Percentiles rank a stretch among this genome's conserved stretches.
Conservation (phyloP, 306 rosid genomes). For the Prosopis cineraria region DNA sequence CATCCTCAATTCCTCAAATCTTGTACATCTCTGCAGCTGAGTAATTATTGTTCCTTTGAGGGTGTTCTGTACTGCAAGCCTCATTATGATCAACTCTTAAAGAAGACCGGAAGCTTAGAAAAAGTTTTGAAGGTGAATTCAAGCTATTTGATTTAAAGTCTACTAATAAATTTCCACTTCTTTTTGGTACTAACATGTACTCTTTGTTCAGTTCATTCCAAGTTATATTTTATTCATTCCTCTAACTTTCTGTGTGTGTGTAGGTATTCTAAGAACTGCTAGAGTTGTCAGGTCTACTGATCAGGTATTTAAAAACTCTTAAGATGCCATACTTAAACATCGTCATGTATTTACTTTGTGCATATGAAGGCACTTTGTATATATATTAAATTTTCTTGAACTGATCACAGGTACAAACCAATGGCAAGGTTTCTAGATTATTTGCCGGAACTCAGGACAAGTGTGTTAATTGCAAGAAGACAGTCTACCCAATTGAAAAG, state of each 20-base stretch:
- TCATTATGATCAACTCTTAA: constrained; percentile 88
- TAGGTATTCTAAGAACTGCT: constrained; percentile 71
- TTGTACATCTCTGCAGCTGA: constrained; percentile 57
- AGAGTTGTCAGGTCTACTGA: constrained; percentile 65
- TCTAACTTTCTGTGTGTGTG: constrained; percentile 30
- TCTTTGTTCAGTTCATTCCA: neutral
- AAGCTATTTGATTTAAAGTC: constrained; percentile 22
- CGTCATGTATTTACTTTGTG: neutral
- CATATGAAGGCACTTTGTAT: neutral
- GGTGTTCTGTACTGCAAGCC: constrained; percentile 94
- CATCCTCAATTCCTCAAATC: constrained; percentile 5
- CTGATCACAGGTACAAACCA: constrained; percentile 56
- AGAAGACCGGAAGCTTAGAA: constrained; percentile 94
- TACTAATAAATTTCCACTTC: constrained; percentile 7
- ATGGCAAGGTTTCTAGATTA: constrained; percentile 69
- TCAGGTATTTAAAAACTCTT: constrained; percentile 54
- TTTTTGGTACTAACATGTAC: neutral
- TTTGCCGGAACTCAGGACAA: constrained; percentile 94
- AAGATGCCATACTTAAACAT: neutral
- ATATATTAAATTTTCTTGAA: constrained; percentile 17
- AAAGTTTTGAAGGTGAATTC: constrained; percentile 83
- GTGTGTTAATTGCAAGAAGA: constrained; percentile 83
- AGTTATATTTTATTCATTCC: constrained; percentile 13
- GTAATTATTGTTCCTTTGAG: constrained; percentile 85
- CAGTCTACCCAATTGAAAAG: constrained; percentile 94